Conservation (phyloP, 1,284 basidiomycete genomes). For the Apiotrichum domesticum region DNA sequence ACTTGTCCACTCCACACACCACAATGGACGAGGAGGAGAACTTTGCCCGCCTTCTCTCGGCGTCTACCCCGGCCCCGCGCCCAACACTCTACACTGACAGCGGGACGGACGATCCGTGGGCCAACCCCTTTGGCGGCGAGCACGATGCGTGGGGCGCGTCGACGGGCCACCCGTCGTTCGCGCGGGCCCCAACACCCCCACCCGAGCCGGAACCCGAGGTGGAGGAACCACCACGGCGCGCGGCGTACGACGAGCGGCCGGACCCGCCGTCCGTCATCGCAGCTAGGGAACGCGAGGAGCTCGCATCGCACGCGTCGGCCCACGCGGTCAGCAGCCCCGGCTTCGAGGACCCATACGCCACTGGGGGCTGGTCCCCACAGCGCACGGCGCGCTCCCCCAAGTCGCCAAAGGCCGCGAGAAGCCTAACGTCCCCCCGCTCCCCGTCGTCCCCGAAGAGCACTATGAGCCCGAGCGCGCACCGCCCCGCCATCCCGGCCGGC, state of each 20-base stretch:
- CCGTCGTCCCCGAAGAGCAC: conserved; percentile 4
- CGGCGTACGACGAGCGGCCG: conserved; percentile 9
- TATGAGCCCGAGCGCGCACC: background rate
- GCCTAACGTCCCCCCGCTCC: background rate
- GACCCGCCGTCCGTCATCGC: conserved; percentile 42
- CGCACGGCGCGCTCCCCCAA: background rate
- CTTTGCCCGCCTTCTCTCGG: conserved; percentile 39
- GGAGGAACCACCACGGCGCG: too few relatives aligned
- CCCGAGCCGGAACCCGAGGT: background rate
- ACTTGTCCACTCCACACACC: background rate
- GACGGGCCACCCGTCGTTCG: background rate
- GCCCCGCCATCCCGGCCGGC: conserved; percentile 11
- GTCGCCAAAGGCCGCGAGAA: background rate
- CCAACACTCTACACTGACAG: conserved; percentile 24
- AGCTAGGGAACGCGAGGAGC: conserved; percentile 31
- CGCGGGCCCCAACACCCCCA: background rate
- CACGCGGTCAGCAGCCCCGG: background rate
- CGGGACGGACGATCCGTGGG: conserved; percentile 39
- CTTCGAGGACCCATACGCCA: conserved; percentile 1
- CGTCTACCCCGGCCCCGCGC: conserved; percentile 25
- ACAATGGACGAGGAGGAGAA: conserved; percentile 41
- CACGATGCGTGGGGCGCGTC: conserved; percentile 10
- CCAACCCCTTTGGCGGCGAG: conserved; percentile 43
- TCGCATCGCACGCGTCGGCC: background rate
- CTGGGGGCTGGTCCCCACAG: background rate